Evolutionary conservation across 768 basidiomycete species (phyloP), one percentile per base, ranked within the genome.

Genomic region (Strobilomyces echinocephalus): DNA sequence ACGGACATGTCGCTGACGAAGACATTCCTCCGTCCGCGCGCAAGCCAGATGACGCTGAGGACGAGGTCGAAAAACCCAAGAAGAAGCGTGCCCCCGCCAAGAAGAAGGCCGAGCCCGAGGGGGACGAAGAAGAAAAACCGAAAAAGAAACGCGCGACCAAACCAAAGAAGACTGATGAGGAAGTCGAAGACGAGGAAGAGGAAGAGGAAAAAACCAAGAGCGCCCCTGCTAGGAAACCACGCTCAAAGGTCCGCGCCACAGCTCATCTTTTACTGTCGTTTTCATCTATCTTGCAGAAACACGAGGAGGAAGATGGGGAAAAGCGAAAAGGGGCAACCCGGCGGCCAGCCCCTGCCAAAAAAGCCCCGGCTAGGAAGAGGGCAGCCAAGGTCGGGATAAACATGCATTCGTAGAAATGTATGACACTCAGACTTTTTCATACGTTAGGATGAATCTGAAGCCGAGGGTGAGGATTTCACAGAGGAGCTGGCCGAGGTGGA

Each of bases 1-100:
- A 77, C 1, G 93, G 87, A 5, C 76, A 84, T 33, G 88, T 97
- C 46, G 90, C 82, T 7, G 83, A 86, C 33, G 92, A 85, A 60
- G 94, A 95, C 62, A 82, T 95, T 38, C 91, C 91, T 6, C 83
- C 80, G 31, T 77, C 76, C 16, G 89, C 90, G 4, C 76, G 76
- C 56, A 91, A 87, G 60, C 69, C 79, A 8, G 75, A 68, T 5
- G 80, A 64, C 12, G 77, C 72, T 8, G 74, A 75, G n/a, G 77
- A 69, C 0, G 79, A 76, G 10, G 79, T 77, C 48, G 79, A 80
- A 52, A 79, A 82, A 11, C 79, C 79, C 67, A 81, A 79, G 72
- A 79, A 78, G 55, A 74, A 76, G 52, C 73, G 76, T 11, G 71
- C 68, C 51, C 61, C 64, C 7, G 57, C 68, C 53, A 73, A 69